Base-by-base conservation (phyloP, 352 stramenopile species). In the Phytophthora aleatoria region DNA sequence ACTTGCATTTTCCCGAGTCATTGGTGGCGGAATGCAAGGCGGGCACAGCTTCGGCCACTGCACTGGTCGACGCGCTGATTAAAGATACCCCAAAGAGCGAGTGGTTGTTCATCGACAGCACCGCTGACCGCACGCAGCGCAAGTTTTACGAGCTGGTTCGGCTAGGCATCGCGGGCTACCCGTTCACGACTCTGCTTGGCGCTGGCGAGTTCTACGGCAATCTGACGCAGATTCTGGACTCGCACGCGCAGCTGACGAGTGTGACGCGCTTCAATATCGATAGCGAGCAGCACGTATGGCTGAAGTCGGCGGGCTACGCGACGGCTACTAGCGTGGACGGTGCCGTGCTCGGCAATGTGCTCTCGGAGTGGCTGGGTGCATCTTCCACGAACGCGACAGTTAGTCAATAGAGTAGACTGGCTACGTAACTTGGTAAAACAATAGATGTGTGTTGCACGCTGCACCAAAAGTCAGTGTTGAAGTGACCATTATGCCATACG, bases 51-150 rank as follows among this genome's bases (percentile, higher is more conserved):
- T 73, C 68, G 0, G 56, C 73, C 8, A 62, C 50, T 8, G 68
- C 74, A 11, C n/a, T 87, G 26, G 53, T 83, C 30, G 57, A 57
- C 43, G 33, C 66, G 0, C 48, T 87, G 35, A 64, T 85, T 24
- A 50, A 80, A 31, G 35, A 62, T 24, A 51, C 53, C 5, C 61
- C 67, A 4, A 64, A 60, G 16, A 67, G 58, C 55, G 58, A 79
- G 42, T 87, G 78, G 78, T 39, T 87, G 26, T 83, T 79, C 57
- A 72, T 82, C 41, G 64, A 84, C 54, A 83, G 76, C 45, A 84
- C 61, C 47, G 73, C 45, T 11, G 79, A 87, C 66, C 54, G 52
- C 27, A 82, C 71, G 0, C 79, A 85, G 61, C 78, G 78, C 39
- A 66, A 67, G 15, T 85, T 80, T 63, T 83, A 82, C 64, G 65